These are phyloP conservation scores for Cyclocybe cylindracea DNA, from an alignment of 768 basidiomycete genomes.

Conservation along the genomic window DNA sequence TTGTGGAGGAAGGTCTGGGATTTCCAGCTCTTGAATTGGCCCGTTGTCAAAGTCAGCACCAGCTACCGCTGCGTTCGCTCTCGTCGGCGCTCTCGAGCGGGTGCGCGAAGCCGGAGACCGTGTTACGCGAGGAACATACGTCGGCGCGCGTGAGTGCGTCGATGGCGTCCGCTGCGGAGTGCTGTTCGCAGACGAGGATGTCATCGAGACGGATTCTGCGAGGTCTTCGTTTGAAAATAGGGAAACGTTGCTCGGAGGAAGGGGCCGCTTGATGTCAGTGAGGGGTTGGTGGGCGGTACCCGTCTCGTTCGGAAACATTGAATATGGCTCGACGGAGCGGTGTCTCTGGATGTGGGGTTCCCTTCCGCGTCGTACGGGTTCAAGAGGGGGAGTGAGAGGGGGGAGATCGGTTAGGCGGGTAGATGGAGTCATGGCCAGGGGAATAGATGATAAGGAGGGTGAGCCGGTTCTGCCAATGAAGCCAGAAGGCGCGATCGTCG, in stretches of 20 bases:
- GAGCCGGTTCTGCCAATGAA: background rate
- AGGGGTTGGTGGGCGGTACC: conserved; percentile 9
- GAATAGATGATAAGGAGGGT: conserved; percentile 6
- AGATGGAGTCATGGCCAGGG: conserved; percentile 3
- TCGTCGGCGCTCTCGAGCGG: conserved; percentile 9
- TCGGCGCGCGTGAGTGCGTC: conserved; percentile 18
- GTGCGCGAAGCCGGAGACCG: background rate
- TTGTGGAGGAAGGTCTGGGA: conserved; percentile 17
- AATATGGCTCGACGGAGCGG: conserved; percentile 5
- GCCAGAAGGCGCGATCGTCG: conserved; percentile 9
- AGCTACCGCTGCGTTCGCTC: background rate
- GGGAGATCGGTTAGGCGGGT: conserved; percentile 5
- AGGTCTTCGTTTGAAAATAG: background rate
- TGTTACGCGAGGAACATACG: conserved; percentile 13
- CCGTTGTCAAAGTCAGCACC: background rate
- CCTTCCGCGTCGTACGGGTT: conserved; percentile 8
- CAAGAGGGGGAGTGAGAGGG: conserved; percentile 6
- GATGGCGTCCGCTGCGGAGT: conserved; percentile 2
- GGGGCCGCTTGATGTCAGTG: conserved; percentile 10
- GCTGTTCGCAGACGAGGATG: conserved; percentile 13
- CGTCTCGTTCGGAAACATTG: conserved; percentile 10
- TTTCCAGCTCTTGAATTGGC: conserved; percentile 3
- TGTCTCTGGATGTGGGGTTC: background rate
- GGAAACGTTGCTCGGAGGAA: conserved; percentile 4
- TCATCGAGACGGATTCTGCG: conserved; percentile 2